A percentile compares a stretch with the other conserved stretches of the same genome.
These are phyloP conservation scores for Fusarium sp. DNA, from an alignment of 2,329 filamentous ascomycete species.

Conservation along the genomic window DNA sequence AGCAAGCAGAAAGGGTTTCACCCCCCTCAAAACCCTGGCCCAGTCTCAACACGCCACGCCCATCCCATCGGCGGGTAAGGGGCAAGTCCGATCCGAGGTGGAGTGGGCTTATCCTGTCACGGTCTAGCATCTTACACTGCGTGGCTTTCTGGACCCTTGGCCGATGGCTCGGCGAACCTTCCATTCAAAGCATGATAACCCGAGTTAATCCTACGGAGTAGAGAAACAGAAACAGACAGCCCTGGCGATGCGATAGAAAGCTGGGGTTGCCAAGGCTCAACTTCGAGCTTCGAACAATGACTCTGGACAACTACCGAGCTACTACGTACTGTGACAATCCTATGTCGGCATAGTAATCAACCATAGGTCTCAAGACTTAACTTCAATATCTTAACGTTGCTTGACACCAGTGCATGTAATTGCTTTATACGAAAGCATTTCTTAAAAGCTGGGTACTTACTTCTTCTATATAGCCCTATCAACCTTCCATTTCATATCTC, in stretches of 20 bases:
- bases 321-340: conserved; percentile 1
- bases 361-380: not conserved
- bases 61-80: conserved; percentile 46
- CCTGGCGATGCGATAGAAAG: not conserved
- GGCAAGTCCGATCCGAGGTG: conserved; percentile 44
- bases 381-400: not conserved
- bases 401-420: not conserved
- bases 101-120: conserved; percentile 34
- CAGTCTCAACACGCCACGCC: conserved; percentile 33
- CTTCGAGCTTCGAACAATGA: not conserved
- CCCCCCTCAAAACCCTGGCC: conserved; percentile 10
- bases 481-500: not conserved
- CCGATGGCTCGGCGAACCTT: conserved; percentile 32
- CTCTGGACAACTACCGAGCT: conserved; percentile 12
- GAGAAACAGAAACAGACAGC: not conserved
- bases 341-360: not conserved
- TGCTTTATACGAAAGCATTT: not conserved
- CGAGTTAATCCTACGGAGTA: not conserved
- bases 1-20: conserved; percentile 15
- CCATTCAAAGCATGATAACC: not conserved
- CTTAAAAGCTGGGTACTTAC: not conserved
- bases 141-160: conserved; percentile 12
- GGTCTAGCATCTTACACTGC: conserved; percentile 34
- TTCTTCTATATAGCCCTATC: not conserved
- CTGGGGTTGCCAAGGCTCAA: conserved; percentile 12